Percentiles rank a stretch among this genome's conserved stretches.
Evolutionary conservation across 2,329 filamentous ascomycete species (phyloP).

Genomic region (Diaporthe citrichinensis): DNA sequence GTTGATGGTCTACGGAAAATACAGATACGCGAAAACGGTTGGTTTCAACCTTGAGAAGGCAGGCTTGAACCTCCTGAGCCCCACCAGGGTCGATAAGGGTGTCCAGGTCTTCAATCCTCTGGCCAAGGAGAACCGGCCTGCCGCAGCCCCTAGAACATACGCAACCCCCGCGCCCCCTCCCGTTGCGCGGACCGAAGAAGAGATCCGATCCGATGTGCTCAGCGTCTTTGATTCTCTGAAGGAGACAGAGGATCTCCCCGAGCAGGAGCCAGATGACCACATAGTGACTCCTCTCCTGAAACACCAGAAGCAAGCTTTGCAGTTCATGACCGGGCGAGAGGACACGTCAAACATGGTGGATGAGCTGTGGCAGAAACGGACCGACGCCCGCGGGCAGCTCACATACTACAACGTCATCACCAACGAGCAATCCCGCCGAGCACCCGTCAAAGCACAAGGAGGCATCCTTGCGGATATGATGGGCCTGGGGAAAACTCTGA

Average conservation of each 20-base stretch:
- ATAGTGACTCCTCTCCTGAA: constrained; percentile 79
- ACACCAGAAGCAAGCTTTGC: constrained; percentile 92
- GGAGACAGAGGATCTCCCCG: constrained; percentile 80
- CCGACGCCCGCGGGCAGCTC: constrained; percentile 65
- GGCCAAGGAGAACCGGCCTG: constrained; percentile 59
- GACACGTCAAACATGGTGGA: constrained; percentile 72
- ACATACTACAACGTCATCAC: constrained; percentile 90
- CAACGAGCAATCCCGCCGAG: constrained; percentile 70
- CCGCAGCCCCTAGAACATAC: constrained; percentile 26
- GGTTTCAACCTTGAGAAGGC: constrained; percentile 77
- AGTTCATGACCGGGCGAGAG: constrained; percentile 88
- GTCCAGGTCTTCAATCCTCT: constrained; percentile 86
- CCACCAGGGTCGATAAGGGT: constrained; percentile 75
- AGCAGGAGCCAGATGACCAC: constrained; percentile 74
- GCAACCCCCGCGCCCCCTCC: constrained; percentile 53
- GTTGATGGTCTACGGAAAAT: constrained; percentile 84
- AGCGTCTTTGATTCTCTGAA: constrained; percentile 89
- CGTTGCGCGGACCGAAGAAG: constrained; percentile 79
- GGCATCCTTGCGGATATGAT: constrained; percentile 89
- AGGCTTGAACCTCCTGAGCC: constrained; percentile 77
- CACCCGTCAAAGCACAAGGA: constrained; percentile 77
- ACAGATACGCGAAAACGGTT: constrained; percentile 74
- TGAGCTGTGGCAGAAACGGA: constrained; percentile 81
- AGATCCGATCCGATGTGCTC: constrained; percentile 87
- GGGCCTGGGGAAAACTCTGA: constrained; percentile 90